Conservation (phyloP, 140 eudicot genomes). For the Oenanthe javanica region DNA sequence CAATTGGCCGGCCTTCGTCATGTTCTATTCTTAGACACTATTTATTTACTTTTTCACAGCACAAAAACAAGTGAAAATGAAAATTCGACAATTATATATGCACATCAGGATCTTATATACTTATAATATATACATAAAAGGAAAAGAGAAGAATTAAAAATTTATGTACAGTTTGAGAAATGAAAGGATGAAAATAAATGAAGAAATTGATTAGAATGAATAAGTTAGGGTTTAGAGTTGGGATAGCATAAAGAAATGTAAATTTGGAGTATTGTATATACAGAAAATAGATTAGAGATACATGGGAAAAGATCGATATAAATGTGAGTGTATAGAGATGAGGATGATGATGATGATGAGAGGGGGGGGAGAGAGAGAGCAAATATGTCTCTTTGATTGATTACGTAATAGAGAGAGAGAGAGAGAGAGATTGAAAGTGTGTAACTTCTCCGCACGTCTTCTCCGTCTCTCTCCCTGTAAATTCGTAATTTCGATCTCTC, state of each 20-base stretch:
- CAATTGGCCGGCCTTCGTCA: constrained; percentile 10
- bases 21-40: not conserved
- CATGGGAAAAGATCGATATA: not conserved
- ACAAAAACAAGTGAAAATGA: constrained; percentile 14
- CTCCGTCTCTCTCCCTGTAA: not conserved
- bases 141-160: not conserved
- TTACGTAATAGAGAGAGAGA: constrained; percentile 5
- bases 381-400: constrained; percentile 1
- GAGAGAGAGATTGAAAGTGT: not conserved
- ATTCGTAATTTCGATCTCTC: not conserved
- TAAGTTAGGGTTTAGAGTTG: constrained; percentile 13
- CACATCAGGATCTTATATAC: not conserved
- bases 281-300: not conserved
- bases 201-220: not conserved
- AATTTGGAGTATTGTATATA: not conserved
- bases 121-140: not conserved
- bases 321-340: constrained; percentile 2
- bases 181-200: not conserved
- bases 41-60: constrained; percentile 9
- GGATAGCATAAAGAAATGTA: not conserved
- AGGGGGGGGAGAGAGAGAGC: not conserved
- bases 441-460: constrained; percentile 15
- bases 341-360: not conserved
- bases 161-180: not conserved
- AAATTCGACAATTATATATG: not conserved